These are phyloP conservation scores for Theobroma grandiflorum DNA, from an alignment of 441 rosid species.

Conservation along the genomic window DNA sequence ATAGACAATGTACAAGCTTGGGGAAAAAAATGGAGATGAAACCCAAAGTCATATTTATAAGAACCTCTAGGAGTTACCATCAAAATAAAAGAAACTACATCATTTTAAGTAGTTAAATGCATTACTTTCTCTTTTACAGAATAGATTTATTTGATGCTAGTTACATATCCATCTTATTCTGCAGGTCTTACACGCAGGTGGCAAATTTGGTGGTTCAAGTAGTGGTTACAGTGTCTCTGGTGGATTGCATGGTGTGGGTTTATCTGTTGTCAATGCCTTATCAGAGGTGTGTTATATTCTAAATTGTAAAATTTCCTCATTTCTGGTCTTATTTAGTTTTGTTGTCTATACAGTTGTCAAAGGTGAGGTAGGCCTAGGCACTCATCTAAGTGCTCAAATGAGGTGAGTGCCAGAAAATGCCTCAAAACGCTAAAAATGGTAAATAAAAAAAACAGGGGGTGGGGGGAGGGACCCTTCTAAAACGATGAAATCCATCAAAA, in stretches of 20 bases:
- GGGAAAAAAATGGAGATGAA: background rate
- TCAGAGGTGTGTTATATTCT: constrained; percentile 74
- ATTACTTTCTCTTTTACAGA: background rate
- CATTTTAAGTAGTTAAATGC: background rate
- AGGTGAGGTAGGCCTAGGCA: background rate
- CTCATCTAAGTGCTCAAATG: background rate
- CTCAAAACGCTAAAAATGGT: background rate
- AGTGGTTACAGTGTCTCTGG: constrained; percentile 98
- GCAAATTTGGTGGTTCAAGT: constrained; percentile 96
- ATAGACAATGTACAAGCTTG: background rate
- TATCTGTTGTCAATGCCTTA: constrained; percentile 97
- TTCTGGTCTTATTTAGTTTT: constrained; percentile 14
- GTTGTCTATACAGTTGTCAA: constrained; percentile 4
- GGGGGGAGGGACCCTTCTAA: background rate
- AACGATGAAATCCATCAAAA: background rate
- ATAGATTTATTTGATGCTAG: constrained; percentile 10
- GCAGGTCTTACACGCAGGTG: constrained; percentile 98
- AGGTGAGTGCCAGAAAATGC: background rate
- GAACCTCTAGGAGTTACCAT: background rate
- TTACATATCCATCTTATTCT: constrained; percentile 29
- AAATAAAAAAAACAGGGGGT: background rate
- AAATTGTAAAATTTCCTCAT: constrained; percentile 17
- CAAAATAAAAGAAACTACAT: background rate
- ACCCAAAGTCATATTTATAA: background rate
- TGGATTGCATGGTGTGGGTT: constrained; percentile 98